These are phyloP conservation scores for Botrytis paeoniae DNA, from an alignment of 2,329 filamentous ascomycete species.

Conservation along the genomic window DNA sequence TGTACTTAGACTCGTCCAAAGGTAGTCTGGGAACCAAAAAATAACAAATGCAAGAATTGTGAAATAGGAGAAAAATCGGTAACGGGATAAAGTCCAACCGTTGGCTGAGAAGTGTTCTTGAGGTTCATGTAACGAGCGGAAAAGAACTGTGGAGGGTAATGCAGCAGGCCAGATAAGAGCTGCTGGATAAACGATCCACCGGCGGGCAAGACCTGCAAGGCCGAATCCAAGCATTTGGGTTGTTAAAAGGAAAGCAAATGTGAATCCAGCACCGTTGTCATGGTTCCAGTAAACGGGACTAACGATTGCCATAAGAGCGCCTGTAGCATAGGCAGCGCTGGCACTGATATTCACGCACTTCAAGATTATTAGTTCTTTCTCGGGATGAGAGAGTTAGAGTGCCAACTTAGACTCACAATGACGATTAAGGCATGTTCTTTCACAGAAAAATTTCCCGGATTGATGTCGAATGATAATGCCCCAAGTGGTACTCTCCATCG, in stretches of 20 bases:
- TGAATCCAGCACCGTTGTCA: constrained; percentile 45
- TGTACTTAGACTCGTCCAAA: constrained; percentile 46
- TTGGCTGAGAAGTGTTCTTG: constrained; percentile 37
- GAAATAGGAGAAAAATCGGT: constrained; percentile 45
- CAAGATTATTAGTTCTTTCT: constrained; percentile 47
- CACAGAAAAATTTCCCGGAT: constrained; percentile 61
- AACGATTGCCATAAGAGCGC: constrained; percentile 51
- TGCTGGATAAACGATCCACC: constrained; percentile 52
- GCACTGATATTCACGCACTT: constrained; percentile 38
- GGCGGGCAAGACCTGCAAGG: constrained; percentile 48
- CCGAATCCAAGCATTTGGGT: constrained; percentile 57
- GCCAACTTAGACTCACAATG: constrained; percentile 38
- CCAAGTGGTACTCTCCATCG: constrained; percentile 47
- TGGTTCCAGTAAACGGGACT: constrained; percentile 51
- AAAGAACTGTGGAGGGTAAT: constrained; percentile 47
- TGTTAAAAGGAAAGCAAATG: constrained; percentile 48
- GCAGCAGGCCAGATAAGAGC: constrained; percentile 52
- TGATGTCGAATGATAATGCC: constrained; percentile 42
- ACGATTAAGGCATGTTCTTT: constrained; percentile 67
- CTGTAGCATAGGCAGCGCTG: constrained; percentile 46
- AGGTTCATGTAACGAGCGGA: constrained; percentile 45
- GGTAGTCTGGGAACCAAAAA: constrained; percentile 51
- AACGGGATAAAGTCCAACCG: constrained; percentile 46
- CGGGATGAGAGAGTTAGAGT: background rate
- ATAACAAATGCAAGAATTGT: constrained; percentile 50